A percentile compares a stretch with the other conserved stretches of the same genome.
Evolutionary conservation across 352 stramenopile species (phyloP).

Genomic region (Stephanocyclus meneghinianus): DNA sequence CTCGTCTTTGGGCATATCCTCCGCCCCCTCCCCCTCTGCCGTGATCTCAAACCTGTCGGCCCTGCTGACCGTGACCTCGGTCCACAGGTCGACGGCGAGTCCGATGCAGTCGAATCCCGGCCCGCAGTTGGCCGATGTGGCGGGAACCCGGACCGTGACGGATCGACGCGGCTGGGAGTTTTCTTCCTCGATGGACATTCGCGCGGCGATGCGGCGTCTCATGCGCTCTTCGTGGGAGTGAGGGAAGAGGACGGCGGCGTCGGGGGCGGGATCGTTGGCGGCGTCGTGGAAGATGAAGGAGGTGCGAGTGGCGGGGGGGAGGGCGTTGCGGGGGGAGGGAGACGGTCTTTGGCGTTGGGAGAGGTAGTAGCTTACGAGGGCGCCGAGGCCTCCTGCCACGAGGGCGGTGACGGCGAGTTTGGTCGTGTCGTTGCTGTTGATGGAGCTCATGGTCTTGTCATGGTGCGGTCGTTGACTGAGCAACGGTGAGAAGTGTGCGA

Average conservation of each 20-base stretch:
- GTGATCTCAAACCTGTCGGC: conserved; percentile 91
- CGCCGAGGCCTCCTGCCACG: conserved; percentile 38
- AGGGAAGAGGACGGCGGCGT: conserved; percentile 62
- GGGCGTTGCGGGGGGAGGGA: not conserved
- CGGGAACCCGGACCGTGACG: conserved; percentile 97
- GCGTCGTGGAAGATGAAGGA: conserved; percentile 51
- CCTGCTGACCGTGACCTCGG: conserved; percentile 94
- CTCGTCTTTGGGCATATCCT: conserved; percentile 88
- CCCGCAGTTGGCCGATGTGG: conserved; percentile 97
- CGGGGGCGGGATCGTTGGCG: conserved; percentile 1
- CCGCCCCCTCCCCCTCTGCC: conserved; percentile 94
- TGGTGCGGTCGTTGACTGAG: too few species aligned
- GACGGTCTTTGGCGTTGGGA: conserved; percentile 7
- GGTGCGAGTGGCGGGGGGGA: conserved; percentile 3
- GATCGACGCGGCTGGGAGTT: conserved; percentile 74
- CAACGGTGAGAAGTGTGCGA: too few species aligned
- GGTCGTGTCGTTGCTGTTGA: conserved; percentile 21
- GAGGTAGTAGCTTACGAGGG: conserved; percentile 41
- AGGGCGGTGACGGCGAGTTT: conserved; percentile 48
- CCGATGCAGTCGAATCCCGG: conserved; percentile 97
- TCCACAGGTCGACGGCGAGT: conserved; percentile 98
- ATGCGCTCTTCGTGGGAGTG: conserved; percentile 84
- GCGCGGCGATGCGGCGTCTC: conserved; percentile 67
- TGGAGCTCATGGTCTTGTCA: conserved; percentile 4
- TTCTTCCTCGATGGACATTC: conserved; percentile 80